phyloP scores from a whole-genome alignment of 148 eudicot genomes.

The Silene uniflora region DNA sequence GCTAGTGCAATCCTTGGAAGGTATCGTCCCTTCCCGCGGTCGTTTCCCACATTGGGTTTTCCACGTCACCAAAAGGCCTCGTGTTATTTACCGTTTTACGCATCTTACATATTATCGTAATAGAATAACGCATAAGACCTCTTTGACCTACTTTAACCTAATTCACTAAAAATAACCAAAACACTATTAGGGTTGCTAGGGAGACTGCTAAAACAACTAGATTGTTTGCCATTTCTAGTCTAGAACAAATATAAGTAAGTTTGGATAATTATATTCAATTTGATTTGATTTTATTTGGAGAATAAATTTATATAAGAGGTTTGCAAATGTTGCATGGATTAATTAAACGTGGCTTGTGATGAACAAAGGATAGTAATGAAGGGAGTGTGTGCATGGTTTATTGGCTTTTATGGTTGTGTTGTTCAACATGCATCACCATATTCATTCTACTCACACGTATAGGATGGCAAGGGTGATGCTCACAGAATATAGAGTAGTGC shows the following conservation, averaged over 20 bases:
- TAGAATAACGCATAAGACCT: too few relatives aligned
- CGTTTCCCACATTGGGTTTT: too few relatives aligned
- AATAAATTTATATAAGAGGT: constrained; percentile 6
- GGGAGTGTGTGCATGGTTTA: not conserved
- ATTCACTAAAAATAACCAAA: too few relatives aligned
- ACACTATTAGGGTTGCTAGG: constrained; percentile 16
- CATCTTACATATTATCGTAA: too few relatives aligned
- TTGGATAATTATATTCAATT: not conserved
- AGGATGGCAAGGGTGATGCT: too few relatives aligned
- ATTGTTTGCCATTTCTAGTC: constrained; percentile 9
- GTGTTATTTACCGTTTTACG: too few relatives aligned
- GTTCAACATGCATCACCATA: not conserved
- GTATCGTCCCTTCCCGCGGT: too few relatives aligned
- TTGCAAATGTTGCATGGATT: not conserved
- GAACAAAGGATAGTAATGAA: not conserved
- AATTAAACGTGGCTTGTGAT: constrained; percentile 6
- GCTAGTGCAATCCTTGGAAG: too few relatives aligned
- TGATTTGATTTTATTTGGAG: not conserved
- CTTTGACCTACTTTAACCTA: too few relatives aligned
- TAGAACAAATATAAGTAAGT: too few relatives aligned
- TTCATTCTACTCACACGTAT: not conserved
- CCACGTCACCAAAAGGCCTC: too few relatives aligned
- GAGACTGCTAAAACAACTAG: constrained; percentile 11
- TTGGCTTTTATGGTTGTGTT: not conserved
- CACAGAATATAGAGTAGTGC: too few relatives aligned